A percentile compares a stretch with the other conserved stretches of the same genome.
Evolutionary conservation across 1,139 yeast genomes (phyloP).

Genomic region (Blastobotrys petasosporus): DNA sequence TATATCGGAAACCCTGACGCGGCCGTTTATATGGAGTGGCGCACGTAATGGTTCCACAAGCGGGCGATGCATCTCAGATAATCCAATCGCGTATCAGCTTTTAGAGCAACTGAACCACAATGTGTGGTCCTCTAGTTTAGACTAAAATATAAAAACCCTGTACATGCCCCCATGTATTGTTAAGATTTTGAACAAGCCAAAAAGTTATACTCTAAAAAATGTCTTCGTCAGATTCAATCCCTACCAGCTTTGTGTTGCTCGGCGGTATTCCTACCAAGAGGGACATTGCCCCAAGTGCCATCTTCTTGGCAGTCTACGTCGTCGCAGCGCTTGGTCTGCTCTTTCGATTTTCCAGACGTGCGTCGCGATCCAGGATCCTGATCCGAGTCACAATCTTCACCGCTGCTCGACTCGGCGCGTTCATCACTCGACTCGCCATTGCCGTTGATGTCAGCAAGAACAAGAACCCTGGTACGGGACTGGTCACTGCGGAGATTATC

Average conservation of each 20-base stretch:
- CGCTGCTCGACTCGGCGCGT: conserved; percentile 9
- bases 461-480: not conserved
- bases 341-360: not conserved
- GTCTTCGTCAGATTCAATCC: not conserved
- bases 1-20: no score
- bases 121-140: no score
- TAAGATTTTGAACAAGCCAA: no score
- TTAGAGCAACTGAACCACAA: no score
- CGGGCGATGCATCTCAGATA: no score
- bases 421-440: conserved; percentile 6
- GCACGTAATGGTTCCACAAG: no score
- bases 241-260: conserved; percentile 4
- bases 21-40: no score
- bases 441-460: conserved; percentile 6
- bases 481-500: conserved; percentile 9
- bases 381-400: conserved; percentile 8
- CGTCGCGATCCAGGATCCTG: no score
- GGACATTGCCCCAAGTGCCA: conserved; percentile 11
- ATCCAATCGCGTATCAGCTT: no score
- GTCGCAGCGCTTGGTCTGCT: not conserved
- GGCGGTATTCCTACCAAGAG: conserved; percentile 10
- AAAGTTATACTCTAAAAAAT: no score
- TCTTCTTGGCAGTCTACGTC: conserved; percentile 7
- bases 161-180: no score
- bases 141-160: no score